A percentile compares a stretch with the other conserved stretches of the same genome.
Conservation (phyloP, 1,139 yeast species). For the Candida albicans region DNA sequence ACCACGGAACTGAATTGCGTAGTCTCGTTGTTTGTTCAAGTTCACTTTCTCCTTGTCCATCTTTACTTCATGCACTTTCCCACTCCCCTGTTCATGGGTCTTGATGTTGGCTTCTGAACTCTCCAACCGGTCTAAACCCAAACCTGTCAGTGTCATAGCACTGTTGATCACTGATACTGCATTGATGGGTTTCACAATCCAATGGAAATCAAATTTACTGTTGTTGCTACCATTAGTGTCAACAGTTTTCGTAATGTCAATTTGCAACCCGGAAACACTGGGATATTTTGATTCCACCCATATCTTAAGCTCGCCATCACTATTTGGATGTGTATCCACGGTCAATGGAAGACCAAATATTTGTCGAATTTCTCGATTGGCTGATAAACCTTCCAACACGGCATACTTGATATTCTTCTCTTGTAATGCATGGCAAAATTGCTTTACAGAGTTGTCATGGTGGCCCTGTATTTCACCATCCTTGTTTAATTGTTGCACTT, state of each 20-base stretch:
- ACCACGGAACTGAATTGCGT: slow-evolving; percentile 27
- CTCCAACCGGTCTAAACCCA: slow-evolving; percentile 26
- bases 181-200: slow-evolving; percentile 32
- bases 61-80: slow-evolving; percentile 26
- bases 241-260: slow-evolving; percentile 18
- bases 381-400: slow-evolving; percentile 30
- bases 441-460: slow-evolving; percentile 12
- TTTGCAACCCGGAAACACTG: slow-evolving; percentile 31
- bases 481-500: slow-evolving; percentile 16
- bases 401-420: slow-evolving; percentile 26
- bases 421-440: slow-evolving; percentile 19
- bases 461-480: not conserved
- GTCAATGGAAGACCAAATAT: slow-evolving; percentile 33
- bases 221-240: slow-evolving; percentile 1
- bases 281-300: slow-evolving; percentile 35
- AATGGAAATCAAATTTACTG: slow-evolving; percentile 14
- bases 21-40: slow-evolving; percentile 21
- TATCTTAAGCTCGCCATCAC: slow-evolving; percentile 18
- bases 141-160: slow-evolving; percentile 24
- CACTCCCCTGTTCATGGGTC: slow-evolving; percentile 27
- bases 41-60: slow-evolving; percentile 9
- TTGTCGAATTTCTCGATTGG: slow-evolving; percentile 22
- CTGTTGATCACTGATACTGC: slow-evolving; percentile 21
- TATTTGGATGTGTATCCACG: slow-evolving; percentile 14
- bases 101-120: slow-evolving; percentile 21